phyloP scores from a whole-genome alignment of 169 alveolate species.

The Plasmodium malariae region DNA sequence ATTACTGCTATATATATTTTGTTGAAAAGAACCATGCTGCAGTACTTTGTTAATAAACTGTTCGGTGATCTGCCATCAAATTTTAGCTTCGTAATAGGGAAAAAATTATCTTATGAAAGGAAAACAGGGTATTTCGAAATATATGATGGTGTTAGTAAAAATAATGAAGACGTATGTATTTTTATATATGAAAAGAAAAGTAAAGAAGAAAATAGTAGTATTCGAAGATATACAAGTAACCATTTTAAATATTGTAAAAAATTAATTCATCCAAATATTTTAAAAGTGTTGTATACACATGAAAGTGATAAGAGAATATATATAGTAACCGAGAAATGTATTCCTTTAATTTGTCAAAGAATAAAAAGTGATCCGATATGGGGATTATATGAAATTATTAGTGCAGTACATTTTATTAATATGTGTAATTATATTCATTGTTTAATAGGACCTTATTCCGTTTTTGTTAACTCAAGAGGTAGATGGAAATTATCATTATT shows the following conservation, averaged over 20 bases:
- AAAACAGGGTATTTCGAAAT: slow-evolving; percentile 49
- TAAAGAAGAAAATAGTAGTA: slow-evolving; percentile 42
- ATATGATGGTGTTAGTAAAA: slow-evolving; percentile 32
- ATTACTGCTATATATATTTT: too few relatives aligned
- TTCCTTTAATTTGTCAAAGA: slow-evolving; percentile 77
- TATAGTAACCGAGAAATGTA: slow-evolving; percentile 85
- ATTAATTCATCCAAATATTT: slow-evolving; percentile 81
- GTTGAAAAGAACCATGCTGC: too few relatives aligned
- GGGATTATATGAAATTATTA: slow-evolving; percentile 67
- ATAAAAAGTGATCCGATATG: slow-evolving; percentile 37
- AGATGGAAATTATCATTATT: slow-evolving; percentile 78
- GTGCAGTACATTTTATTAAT: slow-evolving; percentile 81
- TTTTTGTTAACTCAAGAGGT: slow-evolving; percentile 78
- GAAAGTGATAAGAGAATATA: slow-evolving; percentile 80
- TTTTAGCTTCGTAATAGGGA: slow-evolving; percentile 45
- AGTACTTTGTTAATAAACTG: slow-evolving; percentile 51
- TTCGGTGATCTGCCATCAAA: slow-evolving; percentile 68
- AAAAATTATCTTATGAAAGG: slow-evolving; percentile 18
- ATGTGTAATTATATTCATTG: slow-evolving; percentile 79
- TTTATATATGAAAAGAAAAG: slow-evolving; percentile 62
- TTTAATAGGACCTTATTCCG: slow-evolving; percentile 76
- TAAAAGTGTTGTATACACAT: slow-evolving; percentile 79
- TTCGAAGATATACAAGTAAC: slow-evolving; percentile 77
- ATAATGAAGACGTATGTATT: slow-evolving; percentile 57
- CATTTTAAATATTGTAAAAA: slow-evolving; percentile 78